Conservation (phyloP, 805 yeast species). For the Zygosaccharomyces bisporus region DNA sequence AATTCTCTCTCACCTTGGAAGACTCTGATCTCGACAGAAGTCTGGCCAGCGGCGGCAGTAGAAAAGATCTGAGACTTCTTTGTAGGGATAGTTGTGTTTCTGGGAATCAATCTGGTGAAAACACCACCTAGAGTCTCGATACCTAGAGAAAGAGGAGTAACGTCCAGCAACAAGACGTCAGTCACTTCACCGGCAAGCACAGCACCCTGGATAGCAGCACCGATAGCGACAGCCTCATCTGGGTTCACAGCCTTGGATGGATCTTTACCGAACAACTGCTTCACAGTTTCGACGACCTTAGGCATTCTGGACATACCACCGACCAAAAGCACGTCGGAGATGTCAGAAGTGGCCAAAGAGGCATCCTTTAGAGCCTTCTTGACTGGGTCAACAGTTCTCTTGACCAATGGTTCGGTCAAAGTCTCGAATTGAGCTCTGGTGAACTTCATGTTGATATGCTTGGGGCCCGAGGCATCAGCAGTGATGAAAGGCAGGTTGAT, state of each 20-base stretch:
- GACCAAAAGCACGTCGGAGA: conserved; percentile 72
- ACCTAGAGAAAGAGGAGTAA: conserved; percentile 84
- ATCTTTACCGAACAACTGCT: conserved; percentile 68
- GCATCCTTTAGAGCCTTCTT: conserved; percentile 77
- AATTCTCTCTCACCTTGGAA: conserved; percentile 99
- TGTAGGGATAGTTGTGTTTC: conserved; percentile 95
- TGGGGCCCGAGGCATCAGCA: conserved; percentile 73
- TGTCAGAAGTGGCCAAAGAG: conserved; percentile 57
- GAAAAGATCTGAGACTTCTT: conserved; percentile 95
- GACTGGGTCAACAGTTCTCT: conserved; percentile 72
- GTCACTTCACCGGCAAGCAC: conserved; percentile 92
- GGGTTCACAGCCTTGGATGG: conserved; percentile 94
- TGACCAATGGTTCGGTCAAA: conserved; percentile 63
- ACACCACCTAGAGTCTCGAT: conserved; percentile 98
- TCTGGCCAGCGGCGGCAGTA: conserved; percentile 94
- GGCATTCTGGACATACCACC: conserved; percentile 95
- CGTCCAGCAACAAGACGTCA: conserved; percentile 85
- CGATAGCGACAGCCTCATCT: conserved; percentile 90
- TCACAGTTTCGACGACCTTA: conserved; percentile 66
- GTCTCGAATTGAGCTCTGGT: conserved; percentile 71
- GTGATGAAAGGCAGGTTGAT: conserved; percentile 75
- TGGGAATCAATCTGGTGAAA: conserved; percentile 81
- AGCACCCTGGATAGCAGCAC: conserved; percentile 98
- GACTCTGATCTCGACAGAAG: conserved; percentile 94
- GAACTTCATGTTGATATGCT: conserved; percentile 61